phyloP scores from a whole-genome alignment of 306 rosid genomes.

The Ammopiptanthus mongolicus region DNA sequence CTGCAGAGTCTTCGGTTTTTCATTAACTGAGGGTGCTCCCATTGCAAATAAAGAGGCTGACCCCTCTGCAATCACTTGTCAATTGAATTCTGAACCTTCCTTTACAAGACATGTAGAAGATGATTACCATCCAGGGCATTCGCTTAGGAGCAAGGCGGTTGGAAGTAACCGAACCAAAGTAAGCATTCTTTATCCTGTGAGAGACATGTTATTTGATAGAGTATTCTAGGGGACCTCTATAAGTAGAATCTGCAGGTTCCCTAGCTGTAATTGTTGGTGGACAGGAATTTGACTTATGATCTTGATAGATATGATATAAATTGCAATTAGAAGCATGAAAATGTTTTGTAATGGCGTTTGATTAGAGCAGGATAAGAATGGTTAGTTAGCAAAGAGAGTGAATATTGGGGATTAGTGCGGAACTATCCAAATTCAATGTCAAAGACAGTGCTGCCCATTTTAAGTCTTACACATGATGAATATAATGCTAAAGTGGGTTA shows the following conservation, averaged over 20 bases:
- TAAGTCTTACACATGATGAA: background rate
- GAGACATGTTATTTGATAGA: slow-evolving; percentile 23
- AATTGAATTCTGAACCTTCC: slow-evolving; percentile 51
- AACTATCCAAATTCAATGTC: background rate
- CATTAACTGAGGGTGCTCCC: slow-evolving; percentile 57
- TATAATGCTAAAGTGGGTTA: background rate
- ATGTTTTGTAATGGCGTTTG: slow-evolving; percentile 20
- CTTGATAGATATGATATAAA: slow-evolving; percentile 11
- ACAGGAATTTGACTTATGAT: background rate
- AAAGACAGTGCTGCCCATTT: background rate
- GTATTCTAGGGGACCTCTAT: slow-evolving; percentile 12
- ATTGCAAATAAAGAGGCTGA: slow-evolving; percentile 40
- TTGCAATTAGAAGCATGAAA: slow-evolving; percentile 14
- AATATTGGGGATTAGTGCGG: background rate
- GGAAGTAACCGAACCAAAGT: slow-evolving; percentile 60
- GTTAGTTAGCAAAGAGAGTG: slow-evolving; percentile 26
- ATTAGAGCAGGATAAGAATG: slow-evolving; percentile 22
- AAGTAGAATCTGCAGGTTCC: slow-evolving; percentile 4
- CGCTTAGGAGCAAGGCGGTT: slow-evolving; percentile 42
- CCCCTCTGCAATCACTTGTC: slow-evolving; percentile 33
- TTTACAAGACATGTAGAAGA: slow-evolving; percentile 43
- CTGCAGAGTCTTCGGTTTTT: slow-evolving; percentile 93
- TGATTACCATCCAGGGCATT: slow-evolving; percentile 49
- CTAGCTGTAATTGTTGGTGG: background rate
- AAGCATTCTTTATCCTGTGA: slow-evolving; percentile 32